Conservation (phyloP, 768 basidiomycete genomes). For the Psilocybe tampanensis region DNA sequence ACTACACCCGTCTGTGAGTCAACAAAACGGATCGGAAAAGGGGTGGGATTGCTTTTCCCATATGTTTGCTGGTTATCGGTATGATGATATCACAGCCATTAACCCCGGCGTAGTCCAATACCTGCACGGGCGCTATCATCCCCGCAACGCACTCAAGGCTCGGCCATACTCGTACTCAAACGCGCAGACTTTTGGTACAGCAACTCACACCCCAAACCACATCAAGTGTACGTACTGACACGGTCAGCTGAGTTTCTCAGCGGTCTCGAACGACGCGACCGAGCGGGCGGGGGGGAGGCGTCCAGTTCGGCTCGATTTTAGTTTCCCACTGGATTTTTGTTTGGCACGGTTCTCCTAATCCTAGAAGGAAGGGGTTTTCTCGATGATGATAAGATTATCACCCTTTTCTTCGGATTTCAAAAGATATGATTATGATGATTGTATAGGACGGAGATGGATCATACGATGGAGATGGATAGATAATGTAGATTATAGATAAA, state of each 20-base stretch:
- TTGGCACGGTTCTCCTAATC: not conserved
- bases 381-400: not conserved
- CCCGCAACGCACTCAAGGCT: no score
- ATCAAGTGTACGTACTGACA: not conserved
- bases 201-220: not conserved
- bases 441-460: not conserved
- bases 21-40: no score
- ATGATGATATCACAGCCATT: no score
- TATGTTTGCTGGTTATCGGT: no score
- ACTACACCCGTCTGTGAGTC: no score
- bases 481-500: not conserved
- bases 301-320: not conserved
- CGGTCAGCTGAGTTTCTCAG: not conserved
- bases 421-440: not conserved
- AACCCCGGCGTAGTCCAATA: no score
- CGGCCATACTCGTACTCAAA: no score
- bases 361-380: not conserved
- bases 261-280: no score
- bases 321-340: not conserved
- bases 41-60: no score
- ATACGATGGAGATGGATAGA: not conserved
- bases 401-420: not conserved
- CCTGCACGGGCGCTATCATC: no score
- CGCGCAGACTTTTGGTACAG: not conserved
- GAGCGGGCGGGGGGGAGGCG: no score